Percentiles rank a stretch among this genome's conserved stretches.
phyloP scores from a whole-genome alignment of 306 rosid species.

The Acacia crassicarpa region DNA sequence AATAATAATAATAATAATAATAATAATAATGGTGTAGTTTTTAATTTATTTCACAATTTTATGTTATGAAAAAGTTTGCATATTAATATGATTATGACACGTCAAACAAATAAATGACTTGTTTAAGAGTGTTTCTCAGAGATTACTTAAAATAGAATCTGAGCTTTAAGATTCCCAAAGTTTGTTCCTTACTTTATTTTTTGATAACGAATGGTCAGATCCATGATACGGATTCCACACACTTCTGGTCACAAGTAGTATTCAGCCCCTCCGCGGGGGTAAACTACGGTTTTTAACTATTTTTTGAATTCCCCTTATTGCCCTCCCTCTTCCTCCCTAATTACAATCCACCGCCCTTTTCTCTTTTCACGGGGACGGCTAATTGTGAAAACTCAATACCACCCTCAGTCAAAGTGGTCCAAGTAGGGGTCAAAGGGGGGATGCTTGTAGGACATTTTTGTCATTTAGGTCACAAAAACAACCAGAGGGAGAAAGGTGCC shows the following conservation, averaged over 20 bases:
- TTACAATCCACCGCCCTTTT: neutral
- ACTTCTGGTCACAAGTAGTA: neutral
- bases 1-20: too few species aligned
- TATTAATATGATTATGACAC: neutral
- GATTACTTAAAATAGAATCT: neutral
- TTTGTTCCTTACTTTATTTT: slow-evolving; percentile 6
- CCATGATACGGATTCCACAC: slow-evolving; percentile 7
- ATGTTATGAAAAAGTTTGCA: neutral
- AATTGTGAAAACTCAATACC: slow-evolving; percentile 19
- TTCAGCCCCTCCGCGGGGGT: neutral
- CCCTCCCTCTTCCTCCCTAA: slow-evolving; percentile 8
- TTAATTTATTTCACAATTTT: neutral
- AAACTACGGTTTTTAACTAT: neutral
- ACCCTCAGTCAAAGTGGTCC: slow-evolving; percentile 56
- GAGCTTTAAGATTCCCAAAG: slow-evolving; percentile 26
- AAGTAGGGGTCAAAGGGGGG: slow-evolving; percentile 48
- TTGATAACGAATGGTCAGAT: slow-evolving; percentile 23
- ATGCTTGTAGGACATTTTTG: slow-evolving; percentile 35
- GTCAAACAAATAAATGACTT: neutral
- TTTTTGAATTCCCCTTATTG: neutral
- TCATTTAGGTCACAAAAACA: slow-evolving; percentile 23
- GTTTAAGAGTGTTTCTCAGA: neutral
- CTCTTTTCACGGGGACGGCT: neutral
- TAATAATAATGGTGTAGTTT: too few species aligned
- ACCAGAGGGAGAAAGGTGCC: neutral